Conservation (phyloP, 306 rosid species). For the Corylus heterophylla region DNA sequence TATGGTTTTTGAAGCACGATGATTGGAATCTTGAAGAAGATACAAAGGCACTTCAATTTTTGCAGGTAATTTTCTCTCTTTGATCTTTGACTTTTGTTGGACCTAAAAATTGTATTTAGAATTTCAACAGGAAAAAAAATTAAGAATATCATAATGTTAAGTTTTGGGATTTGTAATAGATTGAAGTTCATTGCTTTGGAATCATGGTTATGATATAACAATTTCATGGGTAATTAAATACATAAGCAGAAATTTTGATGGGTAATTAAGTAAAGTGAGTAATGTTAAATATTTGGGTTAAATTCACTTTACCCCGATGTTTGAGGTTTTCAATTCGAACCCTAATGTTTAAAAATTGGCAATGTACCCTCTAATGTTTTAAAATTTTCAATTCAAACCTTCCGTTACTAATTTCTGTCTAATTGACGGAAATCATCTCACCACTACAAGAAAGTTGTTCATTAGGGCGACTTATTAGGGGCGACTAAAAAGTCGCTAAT, state of each 20-base stretch:
- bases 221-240: not conserved
- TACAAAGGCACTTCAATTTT: constrained; percentile 64
- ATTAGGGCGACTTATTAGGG: no score
- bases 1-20: constrained; percentile 59
- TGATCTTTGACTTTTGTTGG: not conserved
- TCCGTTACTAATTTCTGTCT: no score
- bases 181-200: not conserved
- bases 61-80: constrained; percentile 44
- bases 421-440: no score
- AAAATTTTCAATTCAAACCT: no score
- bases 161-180: not conserved
- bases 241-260: not conserved
- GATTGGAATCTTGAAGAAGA: constrained; percentile 80
- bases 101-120: not conserved
- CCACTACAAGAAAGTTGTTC: no score
- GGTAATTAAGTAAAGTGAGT: not conserved
- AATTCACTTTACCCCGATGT: no score
- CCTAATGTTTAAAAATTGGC: no score
- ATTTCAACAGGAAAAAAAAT: not conserved
- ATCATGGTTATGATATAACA: not conserved
- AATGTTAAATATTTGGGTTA: no score
- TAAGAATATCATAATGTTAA: not conserved
- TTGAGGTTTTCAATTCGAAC: no score
- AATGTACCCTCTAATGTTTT: no score
- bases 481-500: no score